phyloP scores from a whole-genome alignment of 305 asterid species.

The Solanum hybrid region DNA sequence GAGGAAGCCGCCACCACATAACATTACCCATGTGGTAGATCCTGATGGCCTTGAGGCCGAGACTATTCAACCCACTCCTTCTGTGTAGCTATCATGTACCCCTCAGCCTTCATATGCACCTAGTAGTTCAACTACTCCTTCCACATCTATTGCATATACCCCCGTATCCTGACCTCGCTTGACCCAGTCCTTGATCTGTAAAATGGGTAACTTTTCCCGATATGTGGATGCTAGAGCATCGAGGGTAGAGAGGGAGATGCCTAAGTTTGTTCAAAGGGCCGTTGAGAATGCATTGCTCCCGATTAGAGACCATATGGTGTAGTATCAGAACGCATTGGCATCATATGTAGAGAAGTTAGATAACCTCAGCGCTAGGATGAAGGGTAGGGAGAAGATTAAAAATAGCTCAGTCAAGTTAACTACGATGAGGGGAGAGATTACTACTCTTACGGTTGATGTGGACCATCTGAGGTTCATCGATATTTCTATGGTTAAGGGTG shows the following conservation, averaged over 20 bases:
- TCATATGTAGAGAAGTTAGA: background rate
- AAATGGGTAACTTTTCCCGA: background rate
- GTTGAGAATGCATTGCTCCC: background rate
- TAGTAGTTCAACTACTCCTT: background rate
- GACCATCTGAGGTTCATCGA: too few species aligned
- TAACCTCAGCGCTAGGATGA: background rate
- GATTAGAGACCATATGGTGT: too few species aligned
- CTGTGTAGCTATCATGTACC: background rate
- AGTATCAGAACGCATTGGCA: too few species aligned
- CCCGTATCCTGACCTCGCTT: background rate
- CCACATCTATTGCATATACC: background rate
- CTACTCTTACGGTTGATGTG: too few species aligned
- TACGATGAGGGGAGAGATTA: background rate
- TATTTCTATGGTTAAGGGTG: too few species aligned
- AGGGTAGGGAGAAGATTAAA: background rate
- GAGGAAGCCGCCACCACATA: background rate
- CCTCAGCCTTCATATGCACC: background rate
- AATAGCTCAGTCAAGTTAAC: background rate
- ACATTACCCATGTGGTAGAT: background rate
- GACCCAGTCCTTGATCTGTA: background rate
- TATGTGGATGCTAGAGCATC: background rate
- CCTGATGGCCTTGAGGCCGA: background rate
- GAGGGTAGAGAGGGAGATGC: background rate
- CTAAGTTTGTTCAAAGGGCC: background rate
- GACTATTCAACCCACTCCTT: too few species aligned